Base-by-base conservation (phyloP, 2,329 filamentous ascomycete species). In the Aspergillus pseudotamarii region DNA sequence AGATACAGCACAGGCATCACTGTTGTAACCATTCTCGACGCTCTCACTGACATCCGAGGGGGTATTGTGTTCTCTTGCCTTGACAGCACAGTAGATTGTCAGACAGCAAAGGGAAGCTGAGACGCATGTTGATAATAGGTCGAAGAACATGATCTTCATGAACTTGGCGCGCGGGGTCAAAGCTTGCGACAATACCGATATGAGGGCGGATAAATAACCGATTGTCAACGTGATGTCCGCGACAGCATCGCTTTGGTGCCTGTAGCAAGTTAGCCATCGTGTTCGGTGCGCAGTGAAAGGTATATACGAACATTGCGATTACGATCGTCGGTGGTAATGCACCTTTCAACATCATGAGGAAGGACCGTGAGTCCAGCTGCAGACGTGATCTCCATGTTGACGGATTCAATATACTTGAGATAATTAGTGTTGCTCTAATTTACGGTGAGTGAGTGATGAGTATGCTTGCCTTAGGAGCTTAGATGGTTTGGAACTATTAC, bases 111-210 rank as follows among this genome's bases (percentile, higher is more conserved):
- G 67, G 2, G 86, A 88, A 2, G 86, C 79, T 0, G 85, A 89
- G 5, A 90, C 63, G 66, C 87, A 88, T 26, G 86, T 79, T 11
- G 83, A 80, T 10, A 73, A 41, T 4, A 89, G 61, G 65, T 89
- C 89, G 63, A 91, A 80, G 1, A 88, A 71, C 76, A 91, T 82
- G 6, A 85, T 91, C 74, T 92, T 90, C 16, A 92, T 74, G 70
- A 89, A 92, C 70, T 91, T 92, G 4, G 89, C 89, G 57, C 90
- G 81, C 0, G 90, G 90, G 75, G 91, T 83, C 61, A 92, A 84
- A 19, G 84, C 82, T 63, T 92, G 79, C 0, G 85, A 84, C 1
- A 93, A 73, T 32, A 92, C 84, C 1, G 85, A 83, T 64, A 91
- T 84, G 67, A 93, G 86, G 50, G 88, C 85, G 2, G 90, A 79